Percentiles rank a stretch among this genome's conserved stretches.
phyloP scores from a whole-genome alignment of 768 basidiomycete species.

The Pholiota conissans region DNA sequence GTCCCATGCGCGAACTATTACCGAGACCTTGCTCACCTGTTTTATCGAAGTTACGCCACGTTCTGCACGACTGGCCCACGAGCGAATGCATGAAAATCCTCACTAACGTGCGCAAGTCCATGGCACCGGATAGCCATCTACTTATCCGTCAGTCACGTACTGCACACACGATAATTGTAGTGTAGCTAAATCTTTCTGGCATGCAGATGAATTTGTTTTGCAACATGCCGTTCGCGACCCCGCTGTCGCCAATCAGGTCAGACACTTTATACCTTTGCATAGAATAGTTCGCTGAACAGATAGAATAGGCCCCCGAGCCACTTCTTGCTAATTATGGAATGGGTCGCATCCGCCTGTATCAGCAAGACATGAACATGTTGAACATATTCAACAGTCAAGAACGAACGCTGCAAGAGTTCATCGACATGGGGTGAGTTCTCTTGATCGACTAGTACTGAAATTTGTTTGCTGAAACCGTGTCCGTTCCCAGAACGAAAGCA shows the following conservation, averaged over 20 bases:
- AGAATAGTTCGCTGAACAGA: neutral
- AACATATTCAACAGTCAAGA: constrained; percentile 39
- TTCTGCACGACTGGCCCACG: constrained; percentile 32
- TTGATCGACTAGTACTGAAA: neutral
- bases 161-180: too few relatives aligned
- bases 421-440: constrained; percentile 27
- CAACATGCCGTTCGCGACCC: constrained; percentile 25
- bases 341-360: constrained; percentile 38
- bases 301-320: constrained; percentile 39
- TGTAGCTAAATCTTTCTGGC: neutral
- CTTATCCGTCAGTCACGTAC: constrained; percentile 35
- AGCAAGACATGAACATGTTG: constrained; percentile 50
- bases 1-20: neutral
- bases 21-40: neutral
- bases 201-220: constrained; percentile 37
- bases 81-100: constrained; percentile 35
- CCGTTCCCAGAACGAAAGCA: neutral
- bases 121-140: constrained; percentile 32
- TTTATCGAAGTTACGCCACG: neutral
- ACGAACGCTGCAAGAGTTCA: constrained; percentile 40
- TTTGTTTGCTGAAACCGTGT: too few relatives aligned
- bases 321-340: constrained; percentile 49
- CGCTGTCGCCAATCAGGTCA: neutral
- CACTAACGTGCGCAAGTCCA: constrained; percentile 31
- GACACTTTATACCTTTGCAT: neutral